Base-by-base conservation (phyloP, 176 grass and related monocot genomes). In the Ampelocalamus luodianensis region DNA sequence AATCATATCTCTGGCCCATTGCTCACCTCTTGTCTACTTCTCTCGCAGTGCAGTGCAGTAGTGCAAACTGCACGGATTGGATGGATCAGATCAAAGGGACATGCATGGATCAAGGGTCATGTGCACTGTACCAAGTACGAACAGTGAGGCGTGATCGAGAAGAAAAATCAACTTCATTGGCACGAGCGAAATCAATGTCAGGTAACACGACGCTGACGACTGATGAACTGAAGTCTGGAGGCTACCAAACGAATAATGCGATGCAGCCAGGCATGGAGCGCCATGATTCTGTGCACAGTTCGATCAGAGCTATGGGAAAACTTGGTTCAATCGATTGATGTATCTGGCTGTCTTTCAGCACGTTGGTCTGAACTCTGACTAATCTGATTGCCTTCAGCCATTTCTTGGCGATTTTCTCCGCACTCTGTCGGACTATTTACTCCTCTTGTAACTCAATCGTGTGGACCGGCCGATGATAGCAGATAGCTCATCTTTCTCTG, bases 191-290 rank as follows among this genome's bases (percentile, higher is more conserved):
- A 27, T 65, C 79, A 22, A 23, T 62, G 69, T 80, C 42, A 8
- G 49, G 68, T 55, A 56, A n/a, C 69, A 9, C 26, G 40, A 80
- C 12, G 12, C 32, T 29, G 82, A 76, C n/a, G 50, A 51, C 40
- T 23, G 62, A 61, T 10, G 40, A 69, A 5, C 50, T 56, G 32
- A 65, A 51, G 58, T 49, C 42, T 45, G 61, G 38, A 18, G 68
- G 24, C 58, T n/a, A 79, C 81, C 81, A 65, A 72, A 88, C 42
- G 71, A 74, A 22, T 38, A 22, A 14, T 48, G 13, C 16, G 68
- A 18, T 15, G 15, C 5, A 16, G 36, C 3, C 67, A 80, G 77
- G 49, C 16, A 85, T 80, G 77, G 73, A 54, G 37, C 54, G 63
- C 67, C 87, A 81, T 77, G 43, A 45, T 62, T 27, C 23, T 43